phyloP scores from a whole-genome alignment of 352 stramenopile genomes.

The Phytophthora sojae region DNA sequence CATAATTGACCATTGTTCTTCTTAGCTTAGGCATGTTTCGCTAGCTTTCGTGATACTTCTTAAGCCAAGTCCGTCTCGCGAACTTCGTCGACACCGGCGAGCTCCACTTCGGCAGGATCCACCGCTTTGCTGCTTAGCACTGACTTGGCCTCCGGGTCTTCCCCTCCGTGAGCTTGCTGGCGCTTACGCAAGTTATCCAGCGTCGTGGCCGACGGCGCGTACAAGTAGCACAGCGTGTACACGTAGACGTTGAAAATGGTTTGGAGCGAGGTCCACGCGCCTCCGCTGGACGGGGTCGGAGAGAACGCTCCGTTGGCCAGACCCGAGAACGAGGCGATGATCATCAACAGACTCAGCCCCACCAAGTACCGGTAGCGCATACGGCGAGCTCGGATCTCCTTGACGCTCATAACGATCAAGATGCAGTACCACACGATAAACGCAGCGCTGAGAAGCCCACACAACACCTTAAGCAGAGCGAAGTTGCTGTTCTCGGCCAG shows the following conservation, averaged over 20 bases:
- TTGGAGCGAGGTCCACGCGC: constrained; percentile 56
- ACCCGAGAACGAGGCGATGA: constrained; percentile 55
- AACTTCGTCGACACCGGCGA: constrained; percentile 17
- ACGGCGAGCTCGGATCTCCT: constrained; percentile 54
- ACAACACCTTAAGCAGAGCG: constrained; percentile 42
- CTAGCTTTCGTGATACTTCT: background rate
- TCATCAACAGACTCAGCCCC: constrained; percentile 54
- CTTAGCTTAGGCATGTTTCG: too few species aligned
- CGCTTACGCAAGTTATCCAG: constrained; percentile 37
- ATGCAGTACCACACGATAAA: constrained; percentile 63
- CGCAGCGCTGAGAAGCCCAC: constrained; percentile 47
- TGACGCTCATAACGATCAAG: constrained; percentile 46
- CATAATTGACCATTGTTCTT: too few species aligned
- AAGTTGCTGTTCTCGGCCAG: constrained; percentile 52
- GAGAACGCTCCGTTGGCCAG: constrained; percentile 53
- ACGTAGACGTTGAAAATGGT: constrained; percentile 75
- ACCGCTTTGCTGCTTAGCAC: constrained; percentile 14
- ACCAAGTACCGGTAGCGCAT: constrained; percentile 62
- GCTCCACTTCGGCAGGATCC: constrained; percentile 14
- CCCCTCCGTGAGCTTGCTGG: constrained; percentile 4
- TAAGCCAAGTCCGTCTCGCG: constrained; percentile 21
- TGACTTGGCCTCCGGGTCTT: constrained; percentile 21
- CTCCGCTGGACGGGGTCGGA: constrained; percentile 51
- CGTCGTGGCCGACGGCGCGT: constrained; percentile 51
- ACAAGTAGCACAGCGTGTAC: constrained; percentile 61